Conservation (phyloP, 306 rosid genomes). For the Fragaria iinumae region DNA sequence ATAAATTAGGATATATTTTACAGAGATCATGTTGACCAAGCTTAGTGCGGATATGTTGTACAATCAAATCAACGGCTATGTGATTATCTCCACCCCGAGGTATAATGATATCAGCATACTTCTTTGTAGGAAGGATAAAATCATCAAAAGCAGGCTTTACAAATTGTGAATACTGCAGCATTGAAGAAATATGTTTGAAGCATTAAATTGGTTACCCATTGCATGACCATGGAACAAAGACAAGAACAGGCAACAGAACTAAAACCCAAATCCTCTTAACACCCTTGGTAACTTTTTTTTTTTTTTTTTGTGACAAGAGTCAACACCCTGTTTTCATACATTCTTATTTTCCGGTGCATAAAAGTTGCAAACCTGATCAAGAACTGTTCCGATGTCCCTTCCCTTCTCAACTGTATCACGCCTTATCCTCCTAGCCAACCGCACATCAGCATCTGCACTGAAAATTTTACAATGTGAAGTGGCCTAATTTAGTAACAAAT, state of each 20-base stretch:
- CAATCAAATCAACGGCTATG: slow-evolving; percentile 95
- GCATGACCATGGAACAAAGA: background rate
- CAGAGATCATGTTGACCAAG: slow-evolving; percentile 99
- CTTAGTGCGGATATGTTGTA: slow-evolving; percentile 93
- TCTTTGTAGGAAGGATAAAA: slow-evolving; percentile 95
- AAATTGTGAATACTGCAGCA: slow-evolving; percentile 89
- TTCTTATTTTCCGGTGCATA: background rate
- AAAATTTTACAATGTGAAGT: slow-evolving; percentile 70
- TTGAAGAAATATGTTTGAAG: slow-evolving; percentile 5
- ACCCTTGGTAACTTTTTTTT: background rate
- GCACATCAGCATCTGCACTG: slow-evolving; percentile 99
- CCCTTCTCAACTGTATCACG: slow-evolving; percentile 84
- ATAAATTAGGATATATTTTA: slow-evolving; percentile 92
- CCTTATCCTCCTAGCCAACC: slow-evolving; percentile 95
- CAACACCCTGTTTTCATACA: background rate
- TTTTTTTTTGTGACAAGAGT: background rate
- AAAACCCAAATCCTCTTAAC: background rate
- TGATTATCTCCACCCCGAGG: slow-evolving; percentile 99
- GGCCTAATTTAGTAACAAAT: slow-evolving; percentile 44
- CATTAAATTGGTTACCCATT: background rate
- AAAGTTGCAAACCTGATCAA: slow-evolving; percentile 76
- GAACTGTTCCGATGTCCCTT: slow-evolving; percentile 86
- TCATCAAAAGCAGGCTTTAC: slow-evolving; percentile 99
- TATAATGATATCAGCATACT: slow-evolving; percentile 96
- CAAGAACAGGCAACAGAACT: background rate